Evolutionary conservation across 805 yeast species (phyloP), one percentile per base, ranked within the genome.

Genomic region (Sporopachydermia lactativora): DNA sequence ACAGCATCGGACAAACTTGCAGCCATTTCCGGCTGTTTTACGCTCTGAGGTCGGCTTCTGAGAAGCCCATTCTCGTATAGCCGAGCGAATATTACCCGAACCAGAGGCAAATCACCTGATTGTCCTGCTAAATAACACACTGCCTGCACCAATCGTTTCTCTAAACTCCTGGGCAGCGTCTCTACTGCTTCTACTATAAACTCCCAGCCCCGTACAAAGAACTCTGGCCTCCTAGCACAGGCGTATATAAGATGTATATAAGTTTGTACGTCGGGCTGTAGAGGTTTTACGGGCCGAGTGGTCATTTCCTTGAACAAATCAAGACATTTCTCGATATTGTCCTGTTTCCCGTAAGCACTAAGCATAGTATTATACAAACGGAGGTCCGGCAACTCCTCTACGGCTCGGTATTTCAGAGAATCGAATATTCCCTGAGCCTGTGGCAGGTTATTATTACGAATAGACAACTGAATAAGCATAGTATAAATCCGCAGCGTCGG

Each of bases 331-430:
- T 85, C 88, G 11, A 82, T 64, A 41, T 82, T 72, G 39, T 72
- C 66, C 41, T 73, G 68, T 46, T 71, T 70, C 3, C 77, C 72
- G 46, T 81, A 75, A 4, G 83, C 64, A 6, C 75, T 66, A 8
- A 89, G 71, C 65, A 86, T 73, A 4, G 81, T 71, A 43, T 78
- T 75, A 56, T 86, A 92, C 1, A 86, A 73, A 14, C 60, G 58
- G 0, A 72, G 51, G 38, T 76, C 81, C 0, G 97, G 96, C 39
- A 73, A 68, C 13, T 86, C 74, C 18, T 64, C 61, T 3, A 64
- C 52, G 1, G 92, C 75, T 48, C 80, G 56, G 54, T 83, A 89
- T 53, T 85, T 89, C 86, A 92, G 76, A 45, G 84, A 74, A 47
- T 80, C 85, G 58, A 92, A 92, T 2, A 82, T 63, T 37, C 75